Evolutionary conservation across 148 eudicot genomes (phyloP), one percentile per base, ranked within the genome.

Genomic region (Nyssa sinensis): DNA sequence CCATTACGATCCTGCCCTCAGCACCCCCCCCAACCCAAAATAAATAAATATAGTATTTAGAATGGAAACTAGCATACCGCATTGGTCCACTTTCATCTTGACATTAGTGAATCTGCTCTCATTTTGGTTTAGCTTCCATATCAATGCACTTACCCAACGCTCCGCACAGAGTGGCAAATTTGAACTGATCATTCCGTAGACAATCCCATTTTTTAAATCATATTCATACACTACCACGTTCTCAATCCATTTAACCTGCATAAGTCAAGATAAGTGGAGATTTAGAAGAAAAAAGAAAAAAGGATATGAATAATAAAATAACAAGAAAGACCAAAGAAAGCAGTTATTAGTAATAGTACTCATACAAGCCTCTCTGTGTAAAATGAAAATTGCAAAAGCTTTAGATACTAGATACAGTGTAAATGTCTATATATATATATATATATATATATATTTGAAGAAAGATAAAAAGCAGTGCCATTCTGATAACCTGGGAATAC

Each of bases 201-300:
- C 1, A 55, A 55, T 55, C 19, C n/a, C n/a, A 55, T 55, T 25
- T 55, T 55, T 3, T 3, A n/a, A 19, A 19, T 55, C 60, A n/a
- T n/a, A n/a, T 19, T n/a, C 60, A 55, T 55, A 1, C 60, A 55
- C 60, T 55, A 19, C 60, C 4, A n/a, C n/a, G 25, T 55, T 55
- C 60, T 55, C 60, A 19, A 55, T 55, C 60, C 60, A 55, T 55
- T 19, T 55, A 9, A 55, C 60, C 60, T 55, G 60, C n/a, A n/a
- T n/a, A n/a, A n/a, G n/a, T n/a, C n/a, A n/a, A n/a, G n/a, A n/a
- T n/a, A n/a, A n/a, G n/a, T n/a, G n/a, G n/a, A n/a, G n/a, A n/a
- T n/a, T n/a, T n/a, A n/a, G n/a, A n/a, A n/a, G n/a, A n/a, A n/a
- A n/a, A n/a, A n/a, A n/a, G n/a, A n/a, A n/a, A n/a, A n/a, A n/a